Base-by-base conservation (phyloP, 2,329 filamentous ascomycete species). In the Leptodontidium sp. region DNA sequence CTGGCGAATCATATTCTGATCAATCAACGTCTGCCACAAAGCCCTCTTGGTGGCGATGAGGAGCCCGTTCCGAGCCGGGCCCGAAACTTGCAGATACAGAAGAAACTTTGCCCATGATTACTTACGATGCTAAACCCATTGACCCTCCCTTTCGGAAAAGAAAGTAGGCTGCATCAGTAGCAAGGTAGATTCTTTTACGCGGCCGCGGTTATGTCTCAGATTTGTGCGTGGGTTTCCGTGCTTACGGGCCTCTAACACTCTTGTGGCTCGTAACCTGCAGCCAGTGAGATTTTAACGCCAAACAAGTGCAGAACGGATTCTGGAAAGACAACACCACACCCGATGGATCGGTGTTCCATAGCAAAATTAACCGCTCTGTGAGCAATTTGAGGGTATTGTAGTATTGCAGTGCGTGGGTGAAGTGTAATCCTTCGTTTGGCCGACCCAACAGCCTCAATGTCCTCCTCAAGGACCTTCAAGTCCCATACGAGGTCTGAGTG, bases 11-110 rank as follows among this genome's bases (percentile, higher is more conserved):
- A 67, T 21, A 24, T 40, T 49, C 32, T 57, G 45, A 50, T 58
- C 64, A 61, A 66, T 66, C 32, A 61, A 53, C n/a, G 29, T 26
- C 15, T 66, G 64, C 64, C 64, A 66, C 57, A 61, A 65, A 43
- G 61, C 50, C 62, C 24, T 29, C 24, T 29, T 59, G 52, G 52
- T 38, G 53, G 47, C 52, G 63, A 65, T 9, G 21, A 59, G 35
- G 26, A 38, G 26, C n/a, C 24, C 55, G 38, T 58, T 59, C 55
- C 35, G 35, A 58, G 63, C 63, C 63, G 63, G 58, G 6, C 40
- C 53, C 63, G 63, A 59, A 59, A 21, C 52, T 50, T 38, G 62
- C 52, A 47, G 40, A 47, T 47, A 65, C 29, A 58, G n/a, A 24
- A 45, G 35, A 57, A 32, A 50, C 11, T 21, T 57, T 53, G 49